These are phyloP conservation scores for Pueraria montana DNA, from an alignment of 306 rosid genomes.

Conservation along the genomic window DNA sequence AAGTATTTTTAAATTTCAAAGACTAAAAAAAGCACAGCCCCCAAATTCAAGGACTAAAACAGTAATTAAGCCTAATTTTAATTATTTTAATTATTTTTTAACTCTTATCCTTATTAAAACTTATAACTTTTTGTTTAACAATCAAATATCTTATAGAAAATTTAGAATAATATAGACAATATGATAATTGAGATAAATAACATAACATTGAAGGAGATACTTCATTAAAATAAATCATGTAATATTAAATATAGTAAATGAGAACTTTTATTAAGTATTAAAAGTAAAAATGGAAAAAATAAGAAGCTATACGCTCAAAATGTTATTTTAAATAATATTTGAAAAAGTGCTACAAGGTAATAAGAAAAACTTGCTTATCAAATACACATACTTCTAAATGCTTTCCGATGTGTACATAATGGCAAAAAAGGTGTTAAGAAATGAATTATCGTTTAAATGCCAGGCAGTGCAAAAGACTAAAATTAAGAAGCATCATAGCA, in stretches of 20 bases:
- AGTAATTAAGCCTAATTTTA: too few species aligned
- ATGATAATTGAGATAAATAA: not conserved
- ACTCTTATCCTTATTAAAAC: not conserved
- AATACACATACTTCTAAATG: not conserved
- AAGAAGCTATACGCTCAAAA: too few species aligned
- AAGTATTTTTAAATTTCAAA: too few species aligned
- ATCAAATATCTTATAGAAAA: not conserved
- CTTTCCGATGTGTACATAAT: not conserved
- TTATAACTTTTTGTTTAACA: not conserved
- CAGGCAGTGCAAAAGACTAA: not conserved
- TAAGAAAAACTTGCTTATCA: not conserved
- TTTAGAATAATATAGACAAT: not conserved
- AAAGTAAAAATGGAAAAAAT: too few species aligned
- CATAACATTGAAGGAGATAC: not conserved
- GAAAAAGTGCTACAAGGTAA: not conserved
- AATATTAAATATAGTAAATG: not conserved
- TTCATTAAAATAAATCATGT: not conserved
- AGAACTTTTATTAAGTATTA: not conserved
- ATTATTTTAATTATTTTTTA: not conserved
- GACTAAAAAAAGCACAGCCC: too few species aligned
- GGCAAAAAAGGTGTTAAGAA: not conserved
- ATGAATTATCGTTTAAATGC: not conserved
- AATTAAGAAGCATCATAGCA: not conserved
- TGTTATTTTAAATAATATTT: too few species aligned
- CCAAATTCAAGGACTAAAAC: too few species aligned